These are phyloP conservation scores for Sugiyamaella grinbergsii DNA, from an alignment of 1,139 yeast species.

Conservation along the genomic window DNA sequence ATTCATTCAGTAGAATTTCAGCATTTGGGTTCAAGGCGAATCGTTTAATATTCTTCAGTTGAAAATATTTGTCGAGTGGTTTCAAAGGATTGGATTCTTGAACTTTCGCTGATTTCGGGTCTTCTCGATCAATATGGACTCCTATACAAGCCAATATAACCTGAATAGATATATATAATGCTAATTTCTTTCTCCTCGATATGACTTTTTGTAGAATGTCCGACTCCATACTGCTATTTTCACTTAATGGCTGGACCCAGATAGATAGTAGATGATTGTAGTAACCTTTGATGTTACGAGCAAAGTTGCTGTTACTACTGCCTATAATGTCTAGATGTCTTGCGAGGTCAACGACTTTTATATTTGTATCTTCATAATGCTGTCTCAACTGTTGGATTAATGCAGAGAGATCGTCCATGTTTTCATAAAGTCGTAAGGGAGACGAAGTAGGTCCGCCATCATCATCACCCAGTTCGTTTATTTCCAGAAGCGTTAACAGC, in stretches of 20 bases:
- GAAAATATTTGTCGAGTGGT: conserved; percentile 7
- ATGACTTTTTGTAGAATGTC: conserved; percentile 12
- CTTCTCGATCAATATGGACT: conserved; percentile 21
- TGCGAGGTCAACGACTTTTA: conserved; percentile 31
- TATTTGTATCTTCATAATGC: conserved; percentile 43
- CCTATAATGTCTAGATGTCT: conserved; percentile 23
- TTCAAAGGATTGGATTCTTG: conserved; percentile 4
- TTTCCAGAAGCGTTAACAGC: conserved; percentile 24
- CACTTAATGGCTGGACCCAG: conserved; percentile 30
- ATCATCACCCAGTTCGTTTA: conserved; percentile 12
- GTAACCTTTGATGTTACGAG: conserved; percentile 20
- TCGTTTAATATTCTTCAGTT: not conserved
- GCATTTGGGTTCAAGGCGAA: conserved; percentile 8
- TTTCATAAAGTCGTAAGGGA: conserved; percentile 8
- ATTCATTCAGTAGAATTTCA: conserved; percentile 28
- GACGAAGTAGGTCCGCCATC: conserved; percentile 2
- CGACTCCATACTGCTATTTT: not conserved
- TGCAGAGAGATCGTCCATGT: conserved; percentile 11
- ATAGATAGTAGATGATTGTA: conserved; percentile 23
- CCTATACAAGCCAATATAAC: conserved; percentile 29
- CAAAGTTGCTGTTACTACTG: conserved; percentile 18
- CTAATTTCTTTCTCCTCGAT: conserved; percentile 20
- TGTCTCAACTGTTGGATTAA: conserved; percentile 46
- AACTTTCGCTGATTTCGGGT: not conserved
- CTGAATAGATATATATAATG: conserved; percentile 26